phyloP scores from a whole-genome alignment of 2,329 filamentous ascomycete species.

The Phaeosphaeriaceae sp. region DNA sequence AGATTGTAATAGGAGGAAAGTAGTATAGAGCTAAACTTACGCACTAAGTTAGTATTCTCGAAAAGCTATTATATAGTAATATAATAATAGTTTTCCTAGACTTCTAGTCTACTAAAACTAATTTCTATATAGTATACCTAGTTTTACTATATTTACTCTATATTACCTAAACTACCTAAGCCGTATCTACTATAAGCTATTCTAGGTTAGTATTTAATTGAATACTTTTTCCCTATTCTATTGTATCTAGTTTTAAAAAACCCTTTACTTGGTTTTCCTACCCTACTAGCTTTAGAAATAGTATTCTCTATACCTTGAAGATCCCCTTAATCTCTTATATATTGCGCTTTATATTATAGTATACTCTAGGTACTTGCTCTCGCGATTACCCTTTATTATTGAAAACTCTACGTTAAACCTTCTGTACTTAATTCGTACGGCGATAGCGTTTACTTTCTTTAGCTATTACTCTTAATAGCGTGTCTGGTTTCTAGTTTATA shows the following conservation, averaged over 20 bases:
- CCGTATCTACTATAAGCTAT: conserved; percentile 1
- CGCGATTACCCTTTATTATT: background rate
- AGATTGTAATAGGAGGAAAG: too few relatives aligned
- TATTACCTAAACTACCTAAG: conserved; percentile 1
- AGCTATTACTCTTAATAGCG: background rate
- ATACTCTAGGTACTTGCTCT: background rate
- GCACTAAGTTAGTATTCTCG: too few relatives aligned
- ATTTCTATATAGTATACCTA: too few relatives aligned
- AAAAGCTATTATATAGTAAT: too few relatives aligned
- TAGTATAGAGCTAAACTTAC: too few relatives aligned
- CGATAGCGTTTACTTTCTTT: background rate
- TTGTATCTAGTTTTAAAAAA: background rate
- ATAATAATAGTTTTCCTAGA: too few relatives aligned
- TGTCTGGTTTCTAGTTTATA: background rate
- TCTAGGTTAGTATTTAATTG: background rate
- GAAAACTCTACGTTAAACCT: background rate
- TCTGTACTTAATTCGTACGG: background rate
- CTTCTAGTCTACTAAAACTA: too few relatives aligned
- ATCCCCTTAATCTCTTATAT: too few relatives aligned
- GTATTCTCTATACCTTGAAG: background rate
- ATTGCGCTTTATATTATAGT: background rate
- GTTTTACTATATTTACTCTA: too few relatives aligned
- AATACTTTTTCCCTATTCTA: background rate
- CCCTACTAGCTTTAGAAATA: background rate
- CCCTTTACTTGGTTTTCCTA: conserved; percentile 1